Evolutionary conservation across 306 rosid species (phyloP), one percentile per base, ranked within the genome.

Genomic region (Quercus aquifolioides): DNA sequence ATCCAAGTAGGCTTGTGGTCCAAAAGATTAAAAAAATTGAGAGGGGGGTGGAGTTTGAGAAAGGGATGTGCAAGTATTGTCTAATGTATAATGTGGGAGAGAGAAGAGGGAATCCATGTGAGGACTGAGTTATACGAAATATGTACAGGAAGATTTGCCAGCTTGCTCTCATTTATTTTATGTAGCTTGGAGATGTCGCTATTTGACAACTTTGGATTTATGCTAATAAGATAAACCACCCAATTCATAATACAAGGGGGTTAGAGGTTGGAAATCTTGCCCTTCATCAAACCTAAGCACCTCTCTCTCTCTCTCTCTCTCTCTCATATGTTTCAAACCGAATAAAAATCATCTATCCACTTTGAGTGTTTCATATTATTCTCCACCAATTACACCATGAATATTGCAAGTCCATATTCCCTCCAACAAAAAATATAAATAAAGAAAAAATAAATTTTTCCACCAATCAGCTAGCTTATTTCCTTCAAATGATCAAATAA

Each of bases 61-160:
- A 85, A 85, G 70, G 76, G 79, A 85, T 75, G 83, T 76, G 74
- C 69, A 71, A 76, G 60, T 70, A 74, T 71, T 81, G 86, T 85
- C 55, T 85, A 79, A 70, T 78, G 79, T 73, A 35, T 81, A 57
- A 49, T 33, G 41, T 75, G 75, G 76, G 84, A 69, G 82, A 76
- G 69, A 79, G 68, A 69, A 74, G 74, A 75, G 71, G 86, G 90
- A 84, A 88, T 87, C 88, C 94, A 92, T 78, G 93, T 88, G 92
- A 90, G 63, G 80, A 75, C 33, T 72, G 83, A 82, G 75, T 76
- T 69, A 82, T 79, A 58, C 55, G 74, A 79, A 77, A 75, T 75
- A 79, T 73, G 83, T 82, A 75, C 73, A 80, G 77, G 80, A 84
- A 81, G 87, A 87, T 82, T 85, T 84, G 94, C 87, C 92, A 92